Percentiles rank a stretch among this genome's conserved stretches.
phyloP scores from a whole-genome alignment of 2,329 filamentous ascomycete genomes.

The Sporothrix pseudoabietina region DNA sequence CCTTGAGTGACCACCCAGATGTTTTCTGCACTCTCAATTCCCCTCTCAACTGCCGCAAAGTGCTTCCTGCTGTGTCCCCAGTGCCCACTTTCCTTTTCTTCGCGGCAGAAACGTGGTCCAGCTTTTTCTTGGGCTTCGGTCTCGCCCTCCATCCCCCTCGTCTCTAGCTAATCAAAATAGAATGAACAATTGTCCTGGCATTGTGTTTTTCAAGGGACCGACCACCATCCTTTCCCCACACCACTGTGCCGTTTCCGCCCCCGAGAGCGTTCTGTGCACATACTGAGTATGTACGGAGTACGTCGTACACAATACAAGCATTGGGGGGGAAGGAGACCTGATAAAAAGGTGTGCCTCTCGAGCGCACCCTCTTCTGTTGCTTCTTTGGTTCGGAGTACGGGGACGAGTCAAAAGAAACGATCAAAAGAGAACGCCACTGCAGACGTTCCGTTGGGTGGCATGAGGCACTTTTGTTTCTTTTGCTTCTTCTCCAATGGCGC shows the following conservation, averaged over 20 bases:
- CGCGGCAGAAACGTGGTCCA: slow-evolving; percentile 12
- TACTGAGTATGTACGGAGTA: no score
- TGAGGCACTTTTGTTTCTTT: neutral
- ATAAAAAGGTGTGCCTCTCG: neutral
- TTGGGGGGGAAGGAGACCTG: neutral
- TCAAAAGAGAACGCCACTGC: neutral
- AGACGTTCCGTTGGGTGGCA: neutral
- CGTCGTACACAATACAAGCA: no score
- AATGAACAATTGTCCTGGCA: slow-evolving; percentile 9
- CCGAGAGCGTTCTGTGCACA: neutral
- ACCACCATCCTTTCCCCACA: slow-evolving; percentile 9
- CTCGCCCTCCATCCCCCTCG: neutral
- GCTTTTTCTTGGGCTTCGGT: no score
- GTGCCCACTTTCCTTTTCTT: neutral
- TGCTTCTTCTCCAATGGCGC: neutral
- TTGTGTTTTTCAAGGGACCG: neutral
- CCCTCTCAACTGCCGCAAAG: neutral
- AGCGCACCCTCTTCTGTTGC: neutral
- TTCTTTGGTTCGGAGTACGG: slow-evolving; percentile 9
- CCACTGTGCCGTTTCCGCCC: neutral
- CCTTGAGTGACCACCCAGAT: neutral
- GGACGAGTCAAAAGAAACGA: neutral
- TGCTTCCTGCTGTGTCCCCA: neutral
- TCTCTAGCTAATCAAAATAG: slow-evolving; percentile 24
- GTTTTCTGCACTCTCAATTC: neutral